Evolutionary conservation across 192 early-diverging fungal genomes (phyloP), one percentile per base, ranked within the genome.

Genomic region (Funneliformis mosseae): DNA sequence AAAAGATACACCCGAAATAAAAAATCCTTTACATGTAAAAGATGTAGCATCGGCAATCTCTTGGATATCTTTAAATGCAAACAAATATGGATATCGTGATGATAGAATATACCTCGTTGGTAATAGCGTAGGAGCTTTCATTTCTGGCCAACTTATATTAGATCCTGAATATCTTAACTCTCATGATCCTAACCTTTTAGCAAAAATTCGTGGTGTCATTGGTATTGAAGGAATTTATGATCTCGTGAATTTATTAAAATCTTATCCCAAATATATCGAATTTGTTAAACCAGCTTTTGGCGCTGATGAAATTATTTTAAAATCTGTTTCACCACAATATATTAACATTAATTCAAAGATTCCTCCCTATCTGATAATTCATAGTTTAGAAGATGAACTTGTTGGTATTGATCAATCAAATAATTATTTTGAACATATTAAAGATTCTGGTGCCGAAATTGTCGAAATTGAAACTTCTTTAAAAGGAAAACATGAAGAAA

Each of bases 211-310:
- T 6, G 93, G 94, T 38, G 88, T 93, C 1, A 42, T 96, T 25
- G 95, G 95, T 2, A 88, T 94, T 0, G 91, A 94, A 80, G 96
- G 95, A 1, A 95, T 98, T 80, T 98, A 96, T 85, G 90, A 96
- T 69, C 87, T 96, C 28, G 90, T 90, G 16, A 76, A 78, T 1
- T 82, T 98, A 39, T 71, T 95, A 14, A 77, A 83, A 27, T 84
- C 76, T 12, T 94, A 90, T 74, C 94, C 95, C 5, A 72, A 73
- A 9, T 97, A 97, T 81, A 59, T 79, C 14, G 92, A 92, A 63
- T 96, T 96, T 82, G 85, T 98, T 39, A 80, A 87, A 4, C 87
- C 87, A 78, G 95, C 92, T 18, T 98, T 98, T 84, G 83, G 85
- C 2, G 38, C 66, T 5, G 85, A 90, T 73, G 74, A 64, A n/a